A percentile compares a stretch with the other conserved stretches of the same genome.
These are phyloP conservation scores for Carex parvula DNA, from an alignment of 176 grass and related monocot species.

Conservation along the genomic window DNA sequence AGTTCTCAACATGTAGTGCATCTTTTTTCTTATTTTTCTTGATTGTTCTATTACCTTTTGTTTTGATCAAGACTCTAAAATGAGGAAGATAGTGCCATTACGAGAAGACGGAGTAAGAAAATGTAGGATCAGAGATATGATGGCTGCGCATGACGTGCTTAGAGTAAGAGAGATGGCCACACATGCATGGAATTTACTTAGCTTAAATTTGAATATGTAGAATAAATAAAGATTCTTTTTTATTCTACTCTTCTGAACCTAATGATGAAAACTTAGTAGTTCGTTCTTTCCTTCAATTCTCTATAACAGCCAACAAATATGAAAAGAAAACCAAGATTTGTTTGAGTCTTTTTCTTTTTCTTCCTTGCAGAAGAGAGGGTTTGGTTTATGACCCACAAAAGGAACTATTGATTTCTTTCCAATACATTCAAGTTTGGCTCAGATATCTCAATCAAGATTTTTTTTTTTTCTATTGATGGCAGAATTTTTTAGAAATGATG, in stretches of 20 bases:
- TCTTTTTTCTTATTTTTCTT: not conserved
- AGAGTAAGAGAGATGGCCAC: not conserved
- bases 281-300: not conserved
- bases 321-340: not conserved
- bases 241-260: not conserved
- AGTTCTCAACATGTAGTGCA: not conserved
- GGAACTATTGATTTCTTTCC: not conserved
- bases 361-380: not conserved
- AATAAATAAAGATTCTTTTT: no score
- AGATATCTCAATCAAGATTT: not conserved
- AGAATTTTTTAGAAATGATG: no score
- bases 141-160: not conserved
- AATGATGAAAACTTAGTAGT: not conserved
- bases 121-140: not conserved
- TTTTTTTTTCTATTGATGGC: not conserved
- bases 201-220: not conserved
- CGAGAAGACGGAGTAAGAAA: not conserved
- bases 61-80: not conserved
- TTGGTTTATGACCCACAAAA: not conserved
- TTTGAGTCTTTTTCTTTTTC: not conserved
- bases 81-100: not conserved
- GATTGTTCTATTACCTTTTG: not conserved
- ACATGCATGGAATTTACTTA: not conserved
- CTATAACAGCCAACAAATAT: not conserved
- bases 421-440: not conserved